phyloP scores from a whole-genome alignment of 2,329 filamentous ascomycete species.

The Chaetothyriales sp. region DNA sequence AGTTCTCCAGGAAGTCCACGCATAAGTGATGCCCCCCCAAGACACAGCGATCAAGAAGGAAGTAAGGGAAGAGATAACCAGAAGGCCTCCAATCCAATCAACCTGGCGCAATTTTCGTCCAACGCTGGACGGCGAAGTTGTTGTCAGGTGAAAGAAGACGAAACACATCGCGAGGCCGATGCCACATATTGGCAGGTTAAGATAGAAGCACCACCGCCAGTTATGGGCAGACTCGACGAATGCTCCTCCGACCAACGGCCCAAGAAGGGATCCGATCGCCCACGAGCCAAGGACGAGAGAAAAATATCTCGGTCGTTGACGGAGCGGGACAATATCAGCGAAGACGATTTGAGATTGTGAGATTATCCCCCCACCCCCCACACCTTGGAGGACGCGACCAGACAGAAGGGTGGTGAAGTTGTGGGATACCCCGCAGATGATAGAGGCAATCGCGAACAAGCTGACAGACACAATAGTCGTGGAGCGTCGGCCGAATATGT shows the following conservation, averaged over 20 bases:
- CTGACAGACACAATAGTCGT: slow-evolving; percentile 29
- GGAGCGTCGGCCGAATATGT: slow-evolving; percentile 35
- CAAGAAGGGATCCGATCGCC: slow-evolving; percentile 19
- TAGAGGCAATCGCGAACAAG: slow-evolving; percentile 33
- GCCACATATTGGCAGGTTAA: slow-evolving; percentile 26
- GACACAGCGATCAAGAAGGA: slow-evolving; percentile 29
- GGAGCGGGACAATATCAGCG: slow-evolving; percentile 26
- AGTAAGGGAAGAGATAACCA: slow-evolving; percentile 26
- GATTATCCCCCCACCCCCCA: slow-evolving; percentile 33
- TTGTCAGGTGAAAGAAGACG: slow-evolving; percentile 22
- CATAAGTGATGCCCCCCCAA: slow-evolving; percentile 28
- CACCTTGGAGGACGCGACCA: slow-evolving; percentile 32
- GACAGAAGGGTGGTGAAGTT: slow-evolving; percentile 27
- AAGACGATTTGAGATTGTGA: slow-evolving; percentile 29
- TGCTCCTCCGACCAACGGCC: slow-evolving; percentile 27
- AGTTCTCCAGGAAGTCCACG: slow-evolving; percentile 27
- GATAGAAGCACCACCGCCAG: slow-evolving; percentile 26
- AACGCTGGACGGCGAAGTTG: slow-evolving; percentile 17
- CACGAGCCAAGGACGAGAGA: slow-evolving; percentile 22
- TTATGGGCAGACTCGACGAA: slow-evolving; percentile 21
- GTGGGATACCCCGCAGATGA: slow-evolving; percentile 28
- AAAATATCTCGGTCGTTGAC: slow-evolving; percentile 22
- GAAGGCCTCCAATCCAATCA: slow-evolving; percentile 29
- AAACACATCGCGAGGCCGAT: slow-evolving; percentile 14
- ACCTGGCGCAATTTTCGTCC: slow-evolving; percentile 17